Conservation (phyloP, 176 grass and related monocot species). For the Aegilops sharonensis region DNA sequence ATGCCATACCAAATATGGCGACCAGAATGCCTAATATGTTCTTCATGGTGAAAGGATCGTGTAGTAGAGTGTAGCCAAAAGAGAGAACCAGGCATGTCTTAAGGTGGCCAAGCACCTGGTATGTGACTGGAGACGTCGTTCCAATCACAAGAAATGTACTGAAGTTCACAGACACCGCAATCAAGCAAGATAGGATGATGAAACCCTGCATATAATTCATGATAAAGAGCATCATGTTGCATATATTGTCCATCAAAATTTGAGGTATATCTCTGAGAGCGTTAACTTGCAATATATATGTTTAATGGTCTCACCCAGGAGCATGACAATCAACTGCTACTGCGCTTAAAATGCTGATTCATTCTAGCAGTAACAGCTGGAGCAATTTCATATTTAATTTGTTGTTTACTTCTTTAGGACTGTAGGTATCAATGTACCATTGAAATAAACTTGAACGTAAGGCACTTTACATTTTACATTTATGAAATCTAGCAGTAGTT, state of each 20-base stretch:
- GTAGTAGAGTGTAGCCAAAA: conserved; percentile 92
- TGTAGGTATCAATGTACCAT: background rate
- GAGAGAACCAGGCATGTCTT: conserved; percentile 97
- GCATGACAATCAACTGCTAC: conserved; percentile 4
- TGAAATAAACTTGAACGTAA: conserved; percentile 19
- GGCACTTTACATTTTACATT: background rate
- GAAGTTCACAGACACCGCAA: conserved; percentile 98
- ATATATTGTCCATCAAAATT: conserved; percentile 14
- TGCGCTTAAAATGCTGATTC: conserved; percentile 18
- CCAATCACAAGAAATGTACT: conserved; percentile 98
- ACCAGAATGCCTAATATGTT: conserved; percentile 91
- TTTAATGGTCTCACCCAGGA: conserved; percentile 1
- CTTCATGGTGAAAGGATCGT: conserved; percentile 74
- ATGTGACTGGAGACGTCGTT: conserved; percentile 94
- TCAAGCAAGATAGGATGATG: conserved; percentile 93
- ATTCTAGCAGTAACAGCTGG: conserved; percentile 16
- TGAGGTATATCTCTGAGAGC: background rate
- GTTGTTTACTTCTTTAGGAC: conserved; percentile 24
- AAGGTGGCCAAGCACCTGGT: conserved; percentile 98
- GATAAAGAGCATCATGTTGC: conserved; percentile 21
- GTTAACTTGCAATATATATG: background rate
- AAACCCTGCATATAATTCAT: conserved; percentile 72
- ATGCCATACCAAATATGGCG: conserved; percentile 89
- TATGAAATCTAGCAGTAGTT: no score
- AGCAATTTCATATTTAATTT: conserved; percentile 12